Evolutionary conservation across 331 rosid genomes (phyloP).

Genomic region (Cydonia oblonga): DNA sequence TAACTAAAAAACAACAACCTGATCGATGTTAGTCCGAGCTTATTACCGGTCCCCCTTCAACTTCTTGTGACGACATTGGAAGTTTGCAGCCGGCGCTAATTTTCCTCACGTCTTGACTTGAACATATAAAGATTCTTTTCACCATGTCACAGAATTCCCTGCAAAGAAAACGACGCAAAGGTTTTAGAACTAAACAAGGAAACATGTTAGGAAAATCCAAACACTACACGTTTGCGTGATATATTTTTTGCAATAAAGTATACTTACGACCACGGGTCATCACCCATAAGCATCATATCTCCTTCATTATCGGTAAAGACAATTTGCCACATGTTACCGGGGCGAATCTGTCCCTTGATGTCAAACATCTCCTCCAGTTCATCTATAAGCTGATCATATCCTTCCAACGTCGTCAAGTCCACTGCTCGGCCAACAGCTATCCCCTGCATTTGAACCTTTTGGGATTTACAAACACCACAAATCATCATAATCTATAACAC

Average conservation of each 20-base stretch:
- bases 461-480: slow-evolving; percentile 6
- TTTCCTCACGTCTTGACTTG: slow-evolving; percentile 67
- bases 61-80: slow-evolving; percentile 46
- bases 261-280: slow-evolving; percentile 79
- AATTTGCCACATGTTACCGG: slow-evolving; percentile 52
- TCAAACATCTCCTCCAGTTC: slow-evolving; percentile 76
- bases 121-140: slow-evolving; percentile 68
- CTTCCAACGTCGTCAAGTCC: slow-evolving; percentile 61
- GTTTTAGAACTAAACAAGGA: not conserved
- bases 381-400: slow-evolving; percentile 54
- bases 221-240: not conserved
- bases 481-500: not conserved
- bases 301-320: slow-evolving; percentile 85
- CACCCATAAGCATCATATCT: slow-evolving; percentile 83
- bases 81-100: slow-evolving; percentile 55
- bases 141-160: slow-evolving; percentile 88
- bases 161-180: slow-evolving; percentile 13
- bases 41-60: slow-evolving; percentile 51
- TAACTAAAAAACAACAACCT: not conserved
- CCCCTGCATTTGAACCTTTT: slow-evolving; percentile 85
- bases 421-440: slow-evolving; percentile 86
- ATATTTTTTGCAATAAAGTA: not conserved
- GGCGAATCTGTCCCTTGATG: slow-evolving; percentile 55
- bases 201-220: not conserved
- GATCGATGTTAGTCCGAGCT: slow-evolving; percentile 29